Evolutionary conservation across 78 protist species (phyloP), one percentile per base, ranked within the genome.

Genomic region (Chrysochromulina parva): DNA sequence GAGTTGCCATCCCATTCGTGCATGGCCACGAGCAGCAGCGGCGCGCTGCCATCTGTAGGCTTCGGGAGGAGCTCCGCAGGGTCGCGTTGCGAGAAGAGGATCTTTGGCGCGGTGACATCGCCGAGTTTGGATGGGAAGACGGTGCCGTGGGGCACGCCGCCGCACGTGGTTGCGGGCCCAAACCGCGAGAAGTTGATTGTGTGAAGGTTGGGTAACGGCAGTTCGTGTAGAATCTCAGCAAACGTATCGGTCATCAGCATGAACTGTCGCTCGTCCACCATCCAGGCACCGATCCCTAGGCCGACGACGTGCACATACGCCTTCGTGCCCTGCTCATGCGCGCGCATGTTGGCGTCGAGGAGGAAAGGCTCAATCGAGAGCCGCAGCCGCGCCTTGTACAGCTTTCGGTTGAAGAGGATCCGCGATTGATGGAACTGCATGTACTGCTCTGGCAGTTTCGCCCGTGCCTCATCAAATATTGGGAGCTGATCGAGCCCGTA

Each of bases 251-350:
- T 14, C 82, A 74, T 50, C 48, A 48, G 52, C 48, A 9, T 7
- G n/a, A 1, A 0, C 82, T 74, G 82, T 9, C 14, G 48, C 48
- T 9, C 52, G 16, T 74, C 82, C 52, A 74, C 52, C 48, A 48
- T 74, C 82, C 82, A 74, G n/a, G 16, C 82, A 14, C 82, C 82
- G 16, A 48, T 9, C 52, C 82, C 82, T 14, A 74, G 16, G n/a
- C 82, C 82, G 52, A 74, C 82, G n/a, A 14, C 82, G 82, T 74
- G 82, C 20, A 38, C 48, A 74, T 74, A 74, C 52, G 82, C 82
- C 20, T 74, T 9, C n/a, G 20, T 9, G 16, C 20, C 82, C 20
- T 13, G 10, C 20, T 74, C 82, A 1, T 9, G 20, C n/a, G 82
- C 82, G 48, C 82, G 48, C 52, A 16, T 14, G 82, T 74, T 1